Evolutionary conservation across 2,329 filamentous ascomycete species (phyloP), one percentile per base, ranked within the genome.

Genomic region (Colletotrichum gloeosporioides): DNA sequence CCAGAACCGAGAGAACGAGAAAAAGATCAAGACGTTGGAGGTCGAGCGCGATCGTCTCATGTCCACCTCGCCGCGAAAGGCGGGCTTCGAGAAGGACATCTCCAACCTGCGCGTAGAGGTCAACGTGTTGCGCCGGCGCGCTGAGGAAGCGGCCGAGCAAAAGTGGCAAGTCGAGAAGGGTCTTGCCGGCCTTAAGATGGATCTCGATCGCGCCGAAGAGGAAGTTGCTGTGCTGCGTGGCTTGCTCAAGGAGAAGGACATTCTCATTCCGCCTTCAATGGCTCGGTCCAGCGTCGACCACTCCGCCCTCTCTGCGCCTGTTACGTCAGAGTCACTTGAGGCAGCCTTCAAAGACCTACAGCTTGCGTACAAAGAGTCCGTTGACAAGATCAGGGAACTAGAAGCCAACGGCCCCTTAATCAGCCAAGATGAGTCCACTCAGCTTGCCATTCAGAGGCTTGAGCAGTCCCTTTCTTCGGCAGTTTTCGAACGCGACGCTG

Each of bases 131-230:
- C 93, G 97, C 59, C 93, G 93, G 77, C 93, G 97, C 70, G 96
- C 96, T 34, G 96, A 99, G 80, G 96, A 99, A 78, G 96, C 96
- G 18, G 90, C 99, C 16, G 95, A 98, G 82, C 95, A 98, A 81
- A 99, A 99, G 85, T 99, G 95, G 93, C 94, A 98, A 82, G 96
- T 96, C 77, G 96, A 98, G 85, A 98, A 98, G 86, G 95, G 95
- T 22, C 88, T 99, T 3, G 91, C 92, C 69, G 95, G 96, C 71
- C 87, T 99, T 73, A 98, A 98, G 87, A 98, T 98, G 94, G 96
- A 99, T 82, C 91, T 99, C 57, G 97, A 99, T 84, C 95, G 96
- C 77, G 96, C 97, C 31, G 95, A 98, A 84, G 95, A 97, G 83
- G 97, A 99, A 86, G 98, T 98, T 34, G 89, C 92, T 55, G 95